Evolutionary conservation across 2,329 filamentous ascomycete species (phyloP).

Genomic region (Lachnellula subtilissima): DNA sequence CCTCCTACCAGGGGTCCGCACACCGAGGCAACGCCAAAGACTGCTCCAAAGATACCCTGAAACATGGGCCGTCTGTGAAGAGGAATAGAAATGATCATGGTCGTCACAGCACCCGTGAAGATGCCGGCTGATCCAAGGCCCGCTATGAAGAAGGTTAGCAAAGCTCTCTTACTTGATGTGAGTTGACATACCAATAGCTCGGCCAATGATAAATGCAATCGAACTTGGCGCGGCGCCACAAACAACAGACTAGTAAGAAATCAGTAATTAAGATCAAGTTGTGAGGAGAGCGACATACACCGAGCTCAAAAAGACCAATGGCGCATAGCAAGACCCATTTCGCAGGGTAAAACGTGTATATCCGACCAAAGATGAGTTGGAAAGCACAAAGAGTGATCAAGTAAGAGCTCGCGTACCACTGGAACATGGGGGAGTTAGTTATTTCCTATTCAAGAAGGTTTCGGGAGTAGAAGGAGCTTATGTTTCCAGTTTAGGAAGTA

Average conservation of each 20-base stretch:
- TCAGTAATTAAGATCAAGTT: neutral
- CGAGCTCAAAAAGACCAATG: constrained; percentile 34
- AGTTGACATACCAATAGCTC: constrained; percentile 27
- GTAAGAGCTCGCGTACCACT: constrained; percentile 41
- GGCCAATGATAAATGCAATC: constrained; percentile 32
- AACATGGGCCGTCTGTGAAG: constrained; percentile 28
- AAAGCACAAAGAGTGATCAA: constrained; percentile 32
- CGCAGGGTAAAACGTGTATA: constrained; percentile 31
- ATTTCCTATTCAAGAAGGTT: too few relatives aligned
- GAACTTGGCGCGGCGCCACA: constrained; percentile 33
- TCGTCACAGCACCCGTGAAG: constrained; percentile 27
- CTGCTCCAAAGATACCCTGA: constrained; percentile 27
- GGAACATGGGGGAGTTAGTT: too few relatives aligned
- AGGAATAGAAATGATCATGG: constrained; percentile 27
- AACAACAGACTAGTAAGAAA: constrained; percentile 26
- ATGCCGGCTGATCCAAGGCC: constrained; percentile 27
- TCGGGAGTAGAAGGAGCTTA: too few relatives aligned
- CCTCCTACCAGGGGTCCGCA: constrained; percentile 37
- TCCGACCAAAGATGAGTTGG: constrained; percentile 27
- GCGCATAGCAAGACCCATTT: constrained; percentile 29
- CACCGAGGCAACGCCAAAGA: constrained; percentile 31
- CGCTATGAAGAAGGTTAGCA: constrained; percentile 10
- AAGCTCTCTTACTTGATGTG: neutral
- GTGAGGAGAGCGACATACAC: constrained; percentile 16
- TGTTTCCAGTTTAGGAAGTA: too few relatives aligned